phyloP scores from a whole-genome alignment of 139 green algal genomes.

The Edaphochlamys debaryana region DNA sequence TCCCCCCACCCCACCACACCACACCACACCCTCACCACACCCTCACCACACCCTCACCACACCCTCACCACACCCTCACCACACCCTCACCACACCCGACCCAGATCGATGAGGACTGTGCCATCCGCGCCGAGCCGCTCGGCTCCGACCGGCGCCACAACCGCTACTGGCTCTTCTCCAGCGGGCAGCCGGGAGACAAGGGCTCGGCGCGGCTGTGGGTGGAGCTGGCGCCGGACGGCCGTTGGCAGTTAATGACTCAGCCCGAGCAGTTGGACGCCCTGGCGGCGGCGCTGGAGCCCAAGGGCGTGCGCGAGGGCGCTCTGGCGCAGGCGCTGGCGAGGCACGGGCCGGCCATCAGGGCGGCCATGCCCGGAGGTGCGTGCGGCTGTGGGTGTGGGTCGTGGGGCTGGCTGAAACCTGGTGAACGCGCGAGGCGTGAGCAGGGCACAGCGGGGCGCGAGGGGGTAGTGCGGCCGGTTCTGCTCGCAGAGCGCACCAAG shows the following conservation, averaged over 20 bases:
- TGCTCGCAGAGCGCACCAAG: no score
- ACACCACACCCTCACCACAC: no score
- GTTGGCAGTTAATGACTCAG: slow-evolving; percentile 58
- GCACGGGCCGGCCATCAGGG: slow-evolving; percentile 16
- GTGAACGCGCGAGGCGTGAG: no score
- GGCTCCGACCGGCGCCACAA: slow-evolving; percentile 86
- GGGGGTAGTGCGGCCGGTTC: background rate
- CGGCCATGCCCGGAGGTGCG: slow-evolving; percentile 40
- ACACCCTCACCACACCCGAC: no score
- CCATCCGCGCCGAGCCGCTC: slow-evolving; percentile 68
- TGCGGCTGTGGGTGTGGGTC: no score
- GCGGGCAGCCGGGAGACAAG: slow-evolving; percentile 24
- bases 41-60: no score
- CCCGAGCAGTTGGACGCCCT: slow-evolving; percentile 64
- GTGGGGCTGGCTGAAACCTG: no score
- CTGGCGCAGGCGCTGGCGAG: slow-evolving; percentile 44
- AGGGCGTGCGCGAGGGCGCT: slow-evolving; percentile 65
- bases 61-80: no score
- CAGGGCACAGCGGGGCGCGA: background rate
- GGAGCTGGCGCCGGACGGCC: slow-evolving; percentile 53
- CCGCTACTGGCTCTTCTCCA: slow-evolving; percentile 75
- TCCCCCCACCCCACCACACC: background rate
- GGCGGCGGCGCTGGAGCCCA: slow-evolving; percentile 58
- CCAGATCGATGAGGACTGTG: slow-evolving; percentile 55
- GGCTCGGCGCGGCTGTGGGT: slow-evolving; percentile 52